Percentiles rank a stretch among this genome's conserved stretches.
These are phyloP conservation scores for Penicillium verrucosum DNA, from an alignment of 2,329 filamentous ascomycete genomes.

Conservation along the genomic window DNA sequence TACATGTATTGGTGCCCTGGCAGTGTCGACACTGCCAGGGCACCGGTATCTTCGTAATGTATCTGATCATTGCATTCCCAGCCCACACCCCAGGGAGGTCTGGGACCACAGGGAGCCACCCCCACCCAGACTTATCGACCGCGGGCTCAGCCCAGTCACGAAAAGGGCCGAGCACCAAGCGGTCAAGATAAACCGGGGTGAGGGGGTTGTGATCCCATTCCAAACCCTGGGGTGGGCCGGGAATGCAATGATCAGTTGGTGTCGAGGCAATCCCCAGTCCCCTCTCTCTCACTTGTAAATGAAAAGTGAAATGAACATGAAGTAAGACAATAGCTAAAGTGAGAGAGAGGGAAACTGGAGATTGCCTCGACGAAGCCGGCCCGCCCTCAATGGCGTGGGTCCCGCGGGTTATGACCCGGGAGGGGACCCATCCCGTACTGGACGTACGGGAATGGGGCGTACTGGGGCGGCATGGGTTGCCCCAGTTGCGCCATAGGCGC, in stretches of 20 bases:
- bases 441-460: conserved; percentile 29
- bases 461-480: conserved; percentile 23
- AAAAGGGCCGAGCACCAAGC: neutral
- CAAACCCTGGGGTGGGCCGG: neutral
- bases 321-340: conserved; percentile 3
- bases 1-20: conserved; percentile 5
- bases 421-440: conserved; percentile 22
- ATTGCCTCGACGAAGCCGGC: conserved; percentile 11
- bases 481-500: conserved; percentile 13
- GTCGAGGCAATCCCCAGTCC: neutral
- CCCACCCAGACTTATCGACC: neutral
- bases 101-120: neutral
- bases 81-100: neutral
- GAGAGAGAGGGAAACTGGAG: conserved; percentile 5
- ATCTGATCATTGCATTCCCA: neutral
- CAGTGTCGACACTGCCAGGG: neutral
- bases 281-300: neutral
- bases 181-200: neutral
- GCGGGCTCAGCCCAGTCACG: neutral
- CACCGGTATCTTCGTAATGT: conserved; percentile 1
- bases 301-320: neutral
- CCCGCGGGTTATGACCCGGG: conserved; percentile 7
- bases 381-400: conserved; percentile 8
- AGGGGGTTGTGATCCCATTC: neutral
- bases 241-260: conserved; percentile 1